A percentile compares a stretch with the other conserved stretches of the same genome.
Evolutionary conservation across 1,284 basidiomycete species (phyloP).

Genomic region (Boletus albobrunnescens): DNA sequence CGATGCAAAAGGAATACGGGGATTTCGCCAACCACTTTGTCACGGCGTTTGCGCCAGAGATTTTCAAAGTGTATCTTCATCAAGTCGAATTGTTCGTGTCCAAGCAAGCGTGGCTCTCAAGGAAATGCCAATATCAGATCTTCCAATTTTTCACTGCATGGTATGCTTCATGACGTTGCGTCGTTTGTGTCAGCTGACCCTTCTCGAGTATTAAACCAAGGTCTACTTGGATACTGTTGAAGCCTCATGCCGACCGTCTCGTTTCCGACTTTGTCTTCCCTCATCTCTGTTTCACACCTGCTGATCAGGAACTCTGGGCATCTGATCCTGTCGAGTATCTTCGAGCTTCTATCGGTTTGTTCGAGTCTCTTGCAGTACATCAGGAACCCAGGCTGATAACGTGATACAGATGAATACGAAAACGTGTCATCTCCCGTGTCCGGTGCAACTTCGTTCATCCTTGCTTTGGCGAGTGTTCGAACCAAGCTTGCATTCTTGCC

Average conservation of each 20-base stretch:
- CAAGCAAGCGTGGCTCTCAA: constrained; percentile 72
- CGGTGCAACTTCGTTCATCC: constrained; percentile 74
- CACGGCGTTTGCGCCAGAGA: constrained; percentile 75
- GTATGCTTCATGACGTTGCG: constrained; percentile 39
- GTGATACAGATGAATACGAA: constrained; percentile 68
- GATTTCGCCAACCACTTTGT: constrained; percentile 77
- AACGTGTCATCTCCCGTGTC: constrained; percentile 71
- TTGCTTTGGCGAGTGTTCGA: constrained; percentile 70
- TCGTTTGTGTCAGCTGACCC: constrained; percentile 6
- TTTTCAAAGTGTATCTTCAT: constrained; percentile 73
- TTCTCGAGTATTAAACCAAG: constrained; percentile 78
- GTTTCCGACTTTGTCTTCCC: constrained; percentile 80
- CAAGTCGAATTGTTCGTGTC: constrained; percentile 72
- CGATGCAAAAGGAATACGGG: constrained; percentile 65
- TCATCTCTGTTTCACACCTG: constrained; percentile 72
- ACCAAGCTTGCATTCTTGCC: constrained; percentile 77
- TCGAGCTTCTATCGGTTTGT: constrained; percentile 64
- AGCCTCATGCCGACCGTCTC: constrained; percentile 74
- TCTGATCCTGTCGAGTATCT: constrained; percentile 78
- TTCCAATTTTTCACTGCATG: constrained; percentile 83
- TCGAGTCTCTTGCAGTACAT: not conserved
- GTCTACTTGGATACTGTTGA: constrained; percentile 79
- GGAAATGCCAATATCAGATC: constrained; percentile 77
- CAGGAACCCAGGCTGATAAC: not conserved
- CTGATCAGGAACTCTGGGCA: constrained; percentile 68